Base-by-base conservation (phyloP, 1,284 basidiomycete species). In the Kwoniella shivajii region DNA sequence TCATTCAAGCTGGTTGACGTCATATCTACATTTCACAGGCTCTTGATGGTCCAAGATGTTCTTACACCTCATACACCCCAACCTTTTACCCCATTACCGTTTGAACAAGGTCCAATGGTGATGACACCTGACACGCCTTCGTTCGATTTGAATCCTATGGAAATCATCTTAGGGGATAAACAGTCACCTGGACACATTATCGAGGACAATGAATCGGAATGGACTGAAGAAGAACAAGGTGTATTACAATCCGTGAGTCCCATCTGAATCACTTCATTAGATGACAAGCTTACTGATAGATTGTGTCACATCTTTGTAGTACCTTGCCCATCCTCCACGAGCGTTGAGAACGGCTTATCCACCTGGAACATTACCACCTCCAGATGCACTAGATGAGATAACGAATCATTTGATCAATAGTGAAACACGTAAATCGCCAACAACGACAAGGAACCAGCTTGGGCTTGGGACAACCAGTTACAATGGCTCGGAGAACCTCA, bases 221-320 rank as follows among this genome's bases (percentile, higher is more conserved):
- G 74, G 73, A 65, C 68, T 14, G 71, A 73, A 30, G 54, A 71
- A 36, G 70, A 75, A 49, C 68, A 74, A 41, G 70, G 66, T 4
- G 54, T 75, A 41, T 46, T 74, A 29, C 64, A 68, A 31, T 66
- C 66, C 37, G 73, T 75, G 46, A 59, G 73, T 68, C 14, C 18
- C 16, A 20, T 34, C 50, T n/a, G 29, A 20, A 27, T 18, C 7
- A n/a, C 44, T 18, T 31, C 13, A 30, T 18, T 9, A n/a, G 10
- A 10, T 13, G n/a, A 34, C 38, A 41, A 2, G 6, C 22, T 42
- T 5, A 22, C 26, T 31, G 16, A 10, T 29, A 34, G 43, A 45
- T 38, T 10, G 20, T 30, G 26, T 16, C 31, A 11, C 4, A 22
- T 37, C 18, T 34, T 27, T 2, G 9, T 54, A 73, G 72, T 74